Conservation (phyloP, 257 asterid genomes). For the Datura wrightii region DNA sequence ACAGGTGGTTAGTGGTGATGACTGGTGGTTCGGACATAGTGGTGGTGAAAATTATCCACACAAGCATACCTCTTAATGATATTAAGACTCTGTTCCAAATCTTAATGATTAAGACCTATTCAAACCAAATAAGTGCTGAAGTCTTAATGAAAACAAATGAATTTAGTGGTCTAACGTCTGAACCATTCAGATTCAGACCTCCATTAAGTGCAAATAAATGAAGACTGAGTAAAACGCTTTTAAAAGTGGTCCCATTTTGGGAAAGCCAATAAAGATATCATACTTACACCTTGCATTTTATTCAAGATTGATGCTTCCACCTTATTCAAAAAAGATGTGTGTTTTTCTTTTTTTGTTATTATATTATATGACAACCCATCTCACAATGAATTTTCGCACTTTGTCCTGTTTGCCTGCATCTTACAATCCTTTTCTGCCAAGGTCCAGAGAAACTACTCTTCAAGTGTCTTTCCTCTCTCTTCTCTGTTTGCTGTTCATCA, state of each 20-base stretch:
- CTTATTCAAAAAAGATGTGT: background rate
- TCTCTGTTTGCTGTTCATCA: background rate
- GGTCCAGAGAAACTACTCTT: background rate
- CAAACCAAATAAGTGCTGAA: too few species aligned
- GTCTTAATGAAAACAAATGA: too few species aligned
- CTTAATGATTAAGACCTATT: too few species aligned
- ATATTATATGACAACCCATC: conserved; percentile 17
- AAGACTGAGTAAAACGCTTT: background rate
- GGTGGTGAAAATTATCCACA: too few species aligned
- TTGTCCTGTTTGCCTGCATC: background rate
- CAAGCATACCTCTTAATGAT: too few species aligned
- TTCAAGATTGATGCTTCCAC: background rate
- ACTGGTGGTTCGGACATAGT: too few species aligned
- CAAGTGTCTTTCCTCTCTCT: background rate
- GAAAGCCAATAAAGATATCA: background rate
- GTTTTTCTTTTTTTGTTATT: background rate
- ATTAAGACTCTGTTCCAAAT: too few species aligned
- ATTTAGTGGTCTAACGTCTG: too few species aligned
- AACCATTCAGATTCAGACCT: too few species aligned
- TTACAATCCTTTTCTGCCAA: background rate
- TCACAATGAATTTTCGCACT: background rate
- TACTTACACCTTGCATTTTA: background rate
- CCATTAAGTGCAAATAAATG: too few species aligned
- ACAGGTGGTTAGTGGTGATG: too few species aligned
- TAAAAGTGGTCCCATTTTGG: background rate